These are phyloP conservation scores for Ottelia alismoides DNA, from an alignment of 106 monocot genomes.

Conservation along the genomic window DNA sequence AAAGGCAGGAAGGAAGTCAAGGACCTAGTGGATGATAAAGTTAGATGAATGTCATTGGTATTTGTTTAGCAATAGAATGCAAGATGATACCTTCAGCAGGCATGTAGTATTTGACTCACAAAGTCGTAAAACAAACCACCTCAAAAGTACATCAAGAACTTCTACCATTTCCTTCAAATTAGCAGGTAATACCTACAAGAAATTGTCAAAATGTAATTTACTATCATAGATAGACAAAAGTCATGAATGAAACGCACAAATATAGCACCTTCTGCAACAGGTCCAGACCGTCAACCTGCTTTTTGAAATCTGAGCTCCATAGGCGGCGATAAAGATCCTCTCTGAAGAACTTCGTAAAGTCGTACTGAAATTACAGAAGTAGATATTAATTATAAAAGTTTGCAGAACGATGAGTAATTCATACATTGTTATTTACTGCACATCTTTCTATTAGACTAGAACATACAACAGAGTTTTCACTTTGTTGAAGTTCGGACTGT, in stretches of 20 bases:
- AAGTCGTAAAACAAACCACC: constrained; percentile 96
- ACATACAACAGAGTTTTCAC: no score
- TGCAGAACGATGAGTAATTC: no score
- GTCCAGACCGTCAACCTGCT: constrained; percentile 98
- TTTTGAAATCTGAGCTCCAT: constrained; percentile 87
- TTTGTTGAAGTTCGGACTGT: no score
- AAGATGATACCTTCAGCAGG: constrained; percentile 67
- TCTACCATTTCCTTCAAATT: constrained; percentile 76
- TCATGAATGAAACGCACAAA: neutral
- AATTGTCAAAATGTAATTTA: neutral
- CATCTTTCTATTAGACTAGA: no score
- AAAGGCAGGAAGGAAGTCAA: constrained; percentile 93
- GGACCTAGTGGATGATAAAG: constrained; percentile 34
- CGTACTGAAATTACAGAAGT: no score
- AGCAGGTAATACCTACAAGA: constrained; percentile 56
- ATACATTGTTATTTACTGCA: no score
- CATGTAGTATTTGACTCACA: constrained; percentile 99
- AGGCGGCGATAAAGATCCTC: constrained; percentile 86
- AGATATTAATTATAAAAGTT: no score
- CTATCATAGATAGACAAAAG: neutral
- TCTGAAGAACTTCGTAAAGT: constrained; percentile 75
- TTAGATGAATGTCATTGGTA: constrained; percentile 7
- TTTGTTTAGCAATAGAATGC: neutral
- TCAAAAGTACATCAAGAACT: constrained; percentile 88
- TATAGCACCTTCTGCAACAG: constrained; percentile 74